Conservation (phyloP, 108 stramenopile genomes). For the Stephanodiscus minutulus region DNA sequence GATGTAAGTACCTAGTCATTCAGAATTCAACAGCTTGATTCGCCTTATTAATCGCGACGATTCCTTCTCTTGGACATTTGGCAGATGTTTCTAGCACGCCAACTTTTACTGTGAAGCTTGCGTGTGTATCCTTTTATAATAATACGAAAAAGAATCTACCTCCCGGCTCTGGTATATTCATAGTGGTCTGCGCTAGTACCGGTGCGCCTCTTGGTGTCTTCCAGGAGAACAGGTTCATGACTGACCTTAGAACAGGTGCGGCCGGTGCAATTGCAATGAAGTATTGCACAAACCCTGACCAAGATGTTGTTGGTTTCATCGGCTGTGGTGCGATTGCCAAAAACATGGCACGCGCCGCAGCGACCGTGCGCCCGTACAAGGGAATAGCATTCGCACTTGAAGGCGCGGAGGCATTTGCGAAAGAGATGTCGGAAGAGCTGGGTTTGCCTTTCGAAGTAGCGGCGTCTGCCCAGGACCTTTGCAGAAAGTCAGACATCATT, state of each 20-base stretch:
- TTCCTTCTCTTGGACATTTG: constrained; percentile 1
- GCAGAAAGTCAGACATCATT: constrained; percentile 73
- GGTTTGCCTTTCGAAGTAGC: constrained; percentile 82
- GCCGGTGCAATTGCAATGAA: constrained; percentile 91
- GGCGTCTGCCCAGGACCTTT: constrained; percentile 73
- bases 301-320: constrained; percentile 87
- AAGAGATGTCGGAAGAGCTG: constrained; percentile 80
- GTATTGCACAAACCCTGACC: constrained; percentile 68
- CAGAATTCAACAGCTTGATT: background rate
- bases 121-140: constrained; percentile 93
- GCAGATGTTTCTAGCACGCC: constrained; percentile 65
- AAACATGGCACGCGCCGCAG: constrained; percentile 90
- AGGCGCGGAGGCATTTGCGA: constrained; percentile 74
- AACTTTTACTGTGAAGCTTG: constrained; percentile 89
- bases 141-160: constrained; percentile 85
- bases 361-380: constrained; percentile 78
- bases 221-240: constrained; percentile 95
- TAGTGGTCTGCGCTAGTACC: constrained; percentile 89
- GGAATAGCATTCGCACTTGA: constrained; percentile 81
- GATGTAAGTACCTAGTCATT: constrained; percentile 27
- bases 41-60: background rate
- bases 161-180: constrained; percentile 89
- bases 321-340: constrained; percentile 89
- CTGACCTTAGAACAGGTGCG: constrained; percentile 93
- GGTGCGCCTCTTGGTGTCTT: constrained; percentile 90